Base-by-base conservation (phyloP, 352 stramenopile genomes). In the Pythium plurisporium region DNA sequence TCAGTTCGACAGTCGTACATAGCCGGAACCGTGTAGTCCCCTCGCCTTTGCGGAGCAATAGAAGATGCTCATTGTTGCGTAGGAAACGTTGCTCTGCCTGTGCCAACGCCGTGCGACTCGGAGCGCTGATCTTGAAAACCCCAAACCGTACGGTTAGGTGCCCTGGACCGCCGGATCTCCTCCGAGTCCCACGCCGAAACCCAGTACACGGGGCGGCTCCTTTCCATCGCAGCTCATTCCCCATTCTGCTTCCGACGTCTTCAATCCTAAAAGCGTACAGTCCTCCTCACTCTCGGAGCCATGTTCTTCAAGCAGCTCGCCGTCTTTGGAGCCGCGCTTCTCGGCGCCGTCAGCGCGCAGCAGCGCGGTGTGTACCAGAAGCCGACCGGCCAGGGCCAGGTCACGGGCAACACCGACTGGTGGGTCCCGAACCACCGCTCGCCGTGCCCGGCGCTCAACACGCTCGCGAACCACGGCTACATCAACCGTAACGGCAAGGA, bases 381-480 rank as follows among this genome's bases (percentile, higher is more conserved):
- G 12, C 58, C 58, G 22, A 44, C 26, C 3, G 55, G 40, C 26
- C n/a, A 33, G 22, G 22, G 37, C 41, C 31, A 54, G 14, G 58
- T 48, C 41, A 58, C 58, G 49, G 58, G 58, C 23, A 55, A 55
- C 48, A 7, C 48, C 10, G 31, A 54, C 43, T 51, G 27, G 33
- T 55, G 48, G 47, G 47, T 66, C 5, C 34, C 36, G 4, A 73
- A 73, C 49, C 63, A 65, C n/a, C 70, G 70, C 0, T 75, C 64
- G 15, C 74, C 74, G 19, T 84, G 74, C 22, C 74, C 74, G 15
- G 69, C 66, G 17, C 47, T 84, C 27, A 84, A 84, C 51, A 49
- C 71, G 20, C 53, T 83, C 1, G 69, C 74, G 7, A 83, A 83
- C 63, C 71, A 83, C 59, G 72, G 72, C 34, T 62, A 76, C 48